phyloP scores from a whole-genome alignment of 2,329 filamentous ascomycete species.

The Didymella arachidicola region DNA sequence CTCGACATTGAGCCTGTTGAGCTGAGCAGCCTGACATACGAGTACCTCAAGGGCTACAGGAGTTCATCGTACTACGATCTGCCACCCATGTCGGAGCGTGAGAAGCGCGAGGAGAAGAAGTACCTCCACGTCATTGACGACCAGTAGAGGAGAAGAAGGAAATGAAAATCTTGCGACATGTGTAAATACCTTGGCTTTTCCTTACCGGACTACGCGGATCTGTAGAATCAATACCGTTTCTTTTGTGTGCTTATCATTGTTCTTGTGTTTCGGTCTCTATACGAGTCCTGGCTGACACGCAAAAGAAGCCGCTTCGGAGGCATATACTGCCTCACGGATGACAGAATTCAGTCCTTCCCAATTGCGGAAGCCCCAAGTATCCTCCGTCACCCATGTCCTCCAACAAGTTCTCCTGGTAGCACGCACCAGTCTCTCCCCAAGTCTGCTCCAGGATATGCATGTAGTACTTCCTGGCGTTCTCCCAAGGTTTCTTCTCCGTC shows the following conservation, averaged over 20 bases:
- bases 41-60: conserved; percentile 94
- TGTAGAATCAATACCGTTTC: conserved; percentile 38
- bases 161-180: conserved; percentile 24
- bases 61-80: conserved; percentile 90
- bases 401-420: no score
- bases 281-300: neutral
- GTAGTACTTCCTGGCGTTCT: no score
- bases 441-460: no score
- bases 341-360: no score
- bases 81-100: conserved; percentile 91
- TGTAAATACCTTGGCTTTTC: conserved; percentile 40
- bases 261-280: neutral
- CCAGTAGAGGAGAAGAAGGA: conserved; percentile 38
- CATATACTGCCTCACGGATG: no score
- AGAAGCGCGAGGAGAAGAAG: conserved; percentile 94
- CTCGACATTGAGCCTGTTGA: conserved; percentile 89
- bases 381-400: no score
- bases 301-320: neutral
- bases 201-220: conserved; percentile 28
- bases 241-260: conserved; percentile 19
- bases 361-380: no score
- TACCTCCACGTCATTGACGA: conserved; percentile 80
- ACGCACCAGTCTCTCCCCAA: no score
- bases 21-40: conserved; percentile 84
- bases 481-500: no score